Evolutionary conservation across 208 protist genomes (phyloP).

Genomic region (Porcisia deanei): DNA sequence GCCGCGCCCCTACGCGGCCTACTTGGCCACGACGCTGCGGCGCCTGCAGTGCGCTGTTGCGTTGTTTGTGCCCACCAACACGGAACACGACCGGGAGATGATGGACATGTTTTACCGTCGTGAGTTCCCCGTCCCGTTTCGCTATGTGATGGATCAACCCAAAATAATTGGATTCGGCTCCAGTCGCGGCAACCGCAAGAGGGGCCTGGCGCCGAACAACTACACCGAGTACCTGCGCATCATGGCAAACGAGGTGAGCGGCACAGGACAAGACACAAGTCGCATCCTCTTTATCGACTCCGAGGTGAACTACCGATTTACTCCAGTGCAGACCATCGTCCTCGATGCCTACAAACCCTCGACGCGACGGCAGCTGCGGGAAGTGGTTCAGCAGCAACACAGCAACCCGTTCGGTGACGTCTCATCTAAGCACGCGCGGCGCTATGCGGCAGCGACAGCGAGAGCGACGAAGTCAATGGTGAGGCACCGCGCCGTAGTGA

Average conservation of each 20-base stretch:
- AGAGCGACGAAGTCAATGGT: constrained; percentile 18
- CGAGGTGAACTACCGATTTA: constrained; percentile 83
- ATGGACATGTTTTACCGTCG: constrained; percentile 38
- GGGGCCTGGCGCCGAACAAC: constrained; percentile 41
- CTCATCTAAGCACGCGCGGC: constrained; percentile 18
- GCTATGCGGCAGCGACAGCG: constrained; percentile 17
- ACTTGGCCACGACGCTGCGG: constrained; percentile 65
- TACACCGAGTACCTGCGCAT: constrained; percentile 62
- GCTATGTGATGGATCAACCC: constrained; percentile 47
- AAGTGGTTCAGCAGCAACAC: constrained; percentile 22
- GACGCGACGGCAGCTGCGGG: constrained; percentile 43
- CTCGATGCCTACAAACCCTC: constrained; percentile 66
- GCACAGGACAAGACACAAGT: constrained; percentile 21
- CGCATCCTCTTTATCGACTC: constrained; percentile 85
- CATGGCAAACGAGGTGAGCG: constrained; percentile 36
- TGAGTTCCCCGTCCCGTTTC: constrained; percentile 56
- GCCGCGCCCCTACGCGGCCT: constrained; percentile 70
- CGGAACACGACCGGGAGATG: constrained; percentile 28
- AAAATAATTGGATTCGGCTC: constrained; percentile 25
- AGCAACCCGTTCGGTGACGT: constrained; percentile 22
- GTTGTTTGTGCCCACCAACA: constrained; percentile 44
- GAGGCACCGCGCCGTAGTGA: constrained; percentile 14
- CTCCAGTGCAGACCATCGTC: constrained; percentile 64
- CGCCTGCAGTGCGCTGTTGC: constrained; percentile 71
- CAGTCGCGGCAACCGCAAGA: constrained; percentile 28